phyloP scores from a whole-genome alignment of 2,329 filamentous ascomycete genomes.

The Calycina herbarum region DNA sequence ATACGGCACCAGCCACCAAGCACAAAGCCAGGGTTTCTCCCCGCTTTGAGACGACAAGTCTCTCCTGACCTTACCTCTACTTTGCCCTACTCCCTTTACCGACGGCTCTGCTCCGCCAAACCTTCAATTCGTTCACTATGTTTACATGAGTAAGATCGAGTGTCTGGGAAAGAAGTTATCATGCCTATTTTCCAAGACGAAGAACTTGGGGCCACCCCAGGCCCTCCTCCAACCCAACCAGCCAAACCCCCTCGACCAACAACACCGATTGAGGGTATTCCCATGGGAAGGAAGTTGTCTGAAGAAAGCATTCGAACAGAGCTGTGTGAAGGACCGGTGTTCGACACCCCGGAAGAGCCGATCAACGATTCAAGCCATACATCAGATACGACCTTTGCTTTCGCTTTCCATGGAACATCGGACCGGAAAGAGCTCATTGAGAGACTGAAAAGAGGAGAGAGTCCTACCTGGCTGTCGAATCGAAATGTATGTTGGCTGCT shows the following conservation, averaged over 20 bases:
- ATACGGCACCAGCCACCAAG: conserved; percentile 14
- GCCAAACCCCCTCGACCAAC: conserved; percentile 26
- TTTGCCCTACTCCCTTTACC: conserved; percentile 17
- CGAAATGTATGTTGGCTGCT: conserved; percentile 51
- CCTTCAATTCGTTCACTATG: conserved; percentile 25
- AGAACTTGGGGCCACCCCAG: conserved; percentile 42
- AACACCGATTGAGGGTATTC: conserved; percentile 23
- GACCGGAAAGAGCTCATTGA: conserved; percentile 81
- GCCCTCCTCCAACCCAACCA: conserved; percentile 21
- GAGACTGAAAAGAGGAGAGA: conserved; percentile 76
- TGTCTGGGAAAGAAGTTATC: conserved; percentile 25
- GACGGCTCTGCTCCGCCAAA: conserved; percentile 10
- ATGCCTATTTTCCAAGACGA: conserved; percentile 62
- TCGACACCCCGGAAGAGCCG: conserved; percentile 28
- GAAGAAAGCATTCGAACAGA: conserved; percentile 63
- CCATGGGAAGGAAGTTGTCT: conserved; percentile 46
- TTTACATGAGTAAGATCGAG: conserved; percentile 23
- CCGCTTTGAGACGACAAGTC: conserved; percentile 25
- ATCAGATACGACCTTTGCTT: conserved; percentile 23
- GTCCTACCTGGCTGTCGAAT: conserved; percentile 70
- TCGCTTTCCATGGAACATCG: conserved; percentile 36
- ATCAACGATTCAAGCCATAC: conserved; percentile 11
- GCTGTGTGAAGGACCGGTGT: conserved; percentile 58
- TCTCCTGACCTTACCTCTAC: background rate
- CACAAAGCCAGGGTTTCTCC: conserved; percentile 18